Evolutionary conservation across 2,329 filamentous ascomycete genomes (phyloP).

Genomic region (Teratosphaeria viscida): DNA sequence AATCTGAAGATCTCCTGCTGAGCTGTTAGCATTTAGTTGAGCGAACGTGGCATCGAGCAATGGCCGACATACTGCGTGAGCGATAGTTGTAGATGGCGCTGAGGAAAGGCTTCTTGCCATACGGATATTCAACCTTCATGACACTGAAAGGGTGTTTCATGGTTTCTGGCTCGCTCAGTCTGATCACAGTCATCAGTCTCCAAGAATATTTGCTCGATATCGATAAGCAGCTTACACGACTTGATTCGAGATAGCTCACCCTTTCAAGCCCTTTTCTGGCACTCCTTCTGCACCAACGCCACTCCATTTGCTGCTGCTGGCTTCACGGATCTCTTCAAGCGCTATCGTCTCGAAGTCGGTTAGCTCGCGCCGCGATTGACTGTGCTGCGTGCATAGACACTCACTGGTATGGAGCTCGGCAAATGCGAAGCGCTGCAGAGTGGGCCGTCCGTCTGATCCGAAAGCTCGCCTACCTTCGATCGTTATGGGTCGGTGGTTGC

Average conservation of each 20-base stretch:
- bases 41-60: background rate
- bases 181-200: background rate
- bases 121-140: slow-evolving; percentile 6
- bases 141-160: background rate
- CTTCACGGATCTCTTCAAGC: background rate
- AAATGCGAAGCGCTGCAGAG: slow-evolving; percentile 8
- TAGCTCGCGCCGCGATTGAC: background rate
- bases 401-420: slow-evolving; percentile 10
- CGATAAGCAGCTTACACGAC: slow-evolving; percentile 10
- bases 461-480: background rate
- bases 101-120: slow-evolving; percentile 11
- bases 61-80: slow-evolving; percentile 12
- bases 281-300: slow-evolving; percentile 1
- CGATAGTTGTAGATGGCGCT: slow-evolving; percentile 18
- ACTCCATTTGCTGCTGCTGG: background rate
- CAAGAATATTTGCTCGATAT: background rate
- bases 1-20: slow-evolving; percentile 17
- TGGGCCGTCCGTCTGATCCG: background rate
- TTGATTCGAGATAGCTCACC: slow-evolving; percentile 16
- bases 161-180: background rate
- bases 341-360: slow-evolving; percentile 4
- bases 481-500: too few species aligned
- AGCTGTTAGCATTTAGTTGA: slow-evolving; percentile 1
- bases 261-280: slow-evolving; percentile 19
- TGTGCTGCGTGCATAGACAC: background rate